Base-by-base conservation (phyloP, 2,329 filamentous ascomycete genomes). In the Alternaria conjuncta region DNA sequence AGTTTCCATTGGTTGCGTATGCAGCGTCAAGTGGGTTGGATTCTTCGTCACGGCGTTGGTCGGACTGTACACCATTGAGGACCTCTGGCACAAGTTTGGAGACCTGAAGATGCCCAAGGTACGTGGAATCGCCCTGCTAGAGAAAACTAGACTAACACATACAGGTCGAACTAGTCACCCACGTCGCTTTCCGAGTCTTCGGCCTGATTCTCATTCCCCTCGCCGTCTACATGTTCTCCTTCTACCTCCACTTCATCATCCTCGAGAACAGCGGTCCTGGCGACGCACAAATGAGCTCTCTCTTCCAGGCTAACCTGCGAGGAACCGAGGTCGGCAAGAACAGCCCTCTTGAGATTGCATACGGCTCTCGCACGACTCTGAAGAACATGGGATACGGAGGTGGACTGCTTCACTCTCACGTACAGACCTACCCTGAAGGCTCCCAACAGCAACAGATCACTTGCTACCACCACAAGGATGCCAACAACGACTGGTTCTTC, bases 311-410 rank as follows among this genome's bases (percentile, higher is more conserved):
- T 51, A 99, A 99, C 78, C 87, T 99, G 41, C 90, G 89, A 74
- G 96, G 96, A 25, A 98, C 95, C 11, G 92, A 96, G 69, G 95
- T 99, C 66, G 95, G 95, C 76, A 94, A 93, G 80, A 92, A 97
- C 80, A 97, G 94, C 76, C 96, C 96, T 21, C 87, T 99, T 15
- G 96, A 99, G 78, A 86, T 99, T 69, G 95, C 94, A 6, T 86
- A 92, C 68, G 96, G 96, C 25, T 99, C 96, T 36, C 89, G 92
- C 63, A 92, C 91, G 9, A 99, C 96, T 0, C 85, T 99, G 70
- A 99, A 99, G 87, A 99, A 99, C 80, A 99, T 98, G 96, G 96
- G 96, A 30, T 99, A 99, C 75, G 96, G 96, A 64, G 96, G 96
- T 77, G 96, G 96, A 79, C 89, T 99, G 36, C 89, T 98, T 49